phyloP scores from a whole-genome alignment of 2,329 filamentous ascomycete genomes.

The Sordariomycetes sp. region DNA sequence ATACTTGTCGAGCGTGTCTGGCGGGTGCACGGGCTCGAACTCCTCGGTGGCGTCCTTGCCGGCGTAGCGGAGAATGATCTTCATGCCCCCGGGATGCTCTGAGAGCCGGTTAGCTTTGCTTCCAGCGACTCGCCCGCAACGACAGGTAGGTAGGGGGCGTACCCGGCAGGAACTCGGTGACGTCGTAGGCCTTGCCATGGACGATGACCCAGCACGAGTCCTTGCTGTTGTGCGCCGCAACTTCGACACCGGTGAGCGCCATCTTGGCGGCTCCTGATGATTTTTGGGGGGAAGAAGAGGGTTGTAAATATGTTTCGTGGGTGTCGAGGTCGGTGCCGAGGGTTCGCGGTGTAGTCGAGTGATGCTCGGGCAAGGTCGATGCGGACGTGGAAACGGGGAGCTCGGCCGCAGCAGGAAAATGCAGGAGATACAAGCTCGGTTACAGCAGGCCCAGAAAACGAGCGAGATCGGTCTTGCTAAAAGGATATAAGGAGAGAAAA shows the following conservation, averaged over 20 bases:
- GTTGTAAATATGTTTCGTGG: neutral
- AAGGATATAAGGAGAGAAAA: too few species aligned
- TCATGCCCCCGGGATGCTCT: conserved; percentile 82
- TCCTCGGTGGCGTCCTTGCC: conserved; percentile 90
- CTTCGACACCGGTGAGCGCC: conserved; percentile 38
- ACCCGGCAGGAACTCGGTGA: conserved; percentile 79
- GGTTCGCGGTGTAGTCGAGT: neutral
- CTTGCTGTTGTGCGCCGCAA: conserved; percentile 63
- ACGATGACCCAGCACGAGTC: conserved; percentile 91
- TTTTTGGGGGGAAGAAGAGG: neutral
- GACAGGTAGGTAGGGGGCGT: conserved; percentile 9
- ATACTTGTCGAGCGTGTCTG: conserved; percentile 79
- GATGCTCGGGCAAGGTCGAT: too few species aligned
- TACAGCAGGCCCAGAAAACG: too few species aligned
- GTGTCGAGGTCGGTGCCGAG: neutral
- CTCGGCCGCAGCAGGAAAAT: too few species aligned
- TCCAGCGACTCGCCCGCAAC: neutral
- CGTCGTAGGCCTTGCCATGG: conserved; percentile 79
- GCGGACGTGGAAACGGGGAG: too few species aligned
- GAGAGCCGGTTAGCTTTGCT: neutral
- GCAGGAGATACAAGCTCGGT: too few species aligned
- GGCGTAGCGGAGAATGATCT: conserved; percentile 94
- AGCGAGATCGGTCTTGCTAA: too few species aligned
- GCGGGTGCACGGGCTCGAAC: conserved; percentile 80
- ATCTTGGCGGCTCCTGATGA: conserved; percentile 15